Evolutionary conservation across 2,329 filamentous ascomycete genomes (phyloP).

Genomic region (Cadophora malorum): DNA sequence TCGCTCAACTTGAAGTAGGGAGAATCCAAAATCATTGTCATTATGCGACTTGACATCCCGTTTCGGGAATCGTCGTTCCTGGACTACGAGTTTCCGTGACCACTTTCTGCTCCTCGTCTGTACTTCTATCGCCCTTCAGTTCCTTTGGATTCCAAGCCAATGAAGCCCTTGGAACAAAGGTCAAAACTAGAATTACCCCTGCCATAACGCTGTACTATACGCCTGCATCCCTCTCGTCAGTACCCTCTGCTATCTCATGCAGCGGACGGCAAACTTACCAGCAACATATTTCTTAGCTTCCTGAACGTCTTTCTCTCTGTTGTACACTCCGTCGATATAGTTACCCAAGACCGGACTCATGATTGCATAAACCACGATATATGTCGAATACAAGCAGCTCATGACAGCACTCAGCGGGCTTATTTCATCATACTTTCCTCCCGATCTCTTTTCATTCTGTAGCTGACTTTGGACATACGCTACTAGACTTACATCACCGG

Average conservation of each 20-base stretch:
- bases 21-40: background rate
- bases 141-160: constrained; percentile 7
- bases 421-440: background rate
- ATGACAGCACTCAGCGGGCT: constrained; percentile 12
- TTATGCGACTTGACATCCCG: background rate
- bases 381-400: constrained; percentile 14
- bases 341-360: constrained; percentile 11
- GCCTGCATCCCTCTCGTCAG: background rate
- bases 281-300: constrained; percentile 10
- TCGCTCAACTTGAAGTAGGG: background rate
- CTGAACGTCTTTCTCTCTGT: background rate
- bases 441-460: background rate
- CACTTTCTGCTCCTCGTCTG: background rate
- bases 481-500: constrained; percentile 17
- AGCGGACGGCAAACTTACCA: background rate
- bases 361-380: constrained; percentile 13
- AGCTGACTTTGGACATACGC: constrained; percentile 16
- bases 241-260: background rate
- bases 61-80: background rate
- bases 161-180: constrained; percentile 6
- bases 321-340: constrained; percentile 5
- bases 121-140: background rate
- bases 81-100: background rate
- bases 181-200: background rate
- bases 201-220: constrained; percentile 4